Evolutionary conservation across 805 yeast species (phyloP).

Genomic region (Candida hispaniensis): DNA sequence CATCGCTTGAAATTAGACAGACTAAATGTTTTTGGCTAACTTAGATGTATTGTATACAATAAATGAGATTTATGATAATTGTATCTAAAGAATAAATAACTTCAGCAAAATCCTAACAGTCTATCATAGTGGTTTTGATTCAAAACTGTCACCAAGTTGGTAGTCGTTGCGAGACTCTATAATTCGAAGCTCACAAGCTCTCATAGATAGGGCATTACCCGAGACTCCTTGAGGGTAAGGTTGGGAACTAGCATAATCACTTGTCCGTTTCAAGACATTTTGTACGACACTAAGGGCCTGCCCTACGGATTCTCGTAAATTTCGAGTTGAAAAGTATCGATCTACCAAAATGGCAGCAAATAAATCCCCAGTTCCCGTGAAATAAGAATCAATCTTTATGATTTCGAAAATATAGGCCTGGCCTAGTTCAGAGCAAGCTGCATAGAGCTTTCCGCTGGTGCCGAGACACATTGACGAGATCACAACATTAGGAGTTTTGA

Average conservation of each 20-base stretch:
- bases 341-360: constrained; percentile 73
- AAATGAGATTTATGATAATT: too few relatives aligned
- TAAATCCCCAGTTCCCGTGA: constrained; percentile 91
- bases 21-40: too few relatives aligned
- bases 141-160: too few relatives aligned
- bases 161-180: too few relatives aligned
- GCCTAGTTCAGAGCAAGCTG: constrained; percentile 35
- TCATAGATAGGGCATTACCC: constrained; percentile 48
- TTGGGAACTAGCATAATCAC: constrained; percentile 16
- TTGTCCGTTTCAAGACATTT: constrained; percentile 35
- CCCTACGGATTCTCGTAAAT: constrained; percentile 27
- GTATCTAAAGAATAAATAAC: too few relatives aligned
- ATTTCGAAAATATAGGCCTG: constrained; percentile 35
- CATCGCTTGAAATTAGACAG: constrained; percentile 11
- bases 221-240: constrained; percentile 19
- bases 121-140: too few relatives aligned
- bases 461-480: constrained; percentile 45
- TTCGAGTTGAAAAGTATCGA: constrained; percentile 29
- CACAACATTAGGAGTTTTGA: constrained; percentile 48
- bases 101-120: too few relatives aligned
- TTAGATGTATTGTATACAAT: too few relatives aligned
- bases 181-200: constrained; percentile 59
- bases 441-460: constrained; percentile 29
- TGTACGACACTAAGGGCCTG: constrained; percentile 34
- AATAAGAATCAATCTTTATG: constrained; percentile 63